A percentile compares a stretch with the other conserved stretches of the same genome.
phyloP scores from a whole-genome alignment of 1,139 yeast genomes.

The Yamadazyma diddensiae region DNA sequence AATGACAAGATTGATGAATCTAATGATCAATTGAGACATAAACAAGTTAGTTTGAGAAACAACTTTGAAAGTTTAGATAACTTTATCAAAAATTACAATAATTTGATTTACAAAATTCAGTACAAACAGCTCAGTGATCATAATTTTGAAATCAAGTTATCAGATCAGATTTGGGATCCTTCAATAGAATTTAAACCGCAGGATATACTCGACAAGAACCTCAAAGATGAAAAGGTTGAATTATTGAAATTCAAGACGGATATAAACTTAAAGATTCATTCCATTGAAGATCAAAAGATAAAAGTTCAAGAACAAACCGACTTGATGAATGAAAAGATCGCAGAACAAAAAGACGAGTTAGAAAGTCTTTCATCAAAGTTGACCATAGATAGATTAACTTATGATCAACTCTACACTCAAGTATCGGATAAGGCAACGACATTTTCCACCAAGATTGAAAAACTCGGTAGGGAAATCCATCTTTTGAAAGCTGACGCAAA shows the following conservation, averaged over 20 bases:
- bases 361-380: conserved; percentile 60
- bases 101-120: conserved; percentile 47
- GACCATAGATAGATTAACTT: conserved; percentile 49
- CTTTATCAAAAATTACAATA: conserved; percentile 54
- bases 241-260: conserved; percentile 47
- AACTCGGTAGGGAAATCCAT: conserved; percentile 59
- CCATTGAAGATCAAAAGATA: conserved; percentile 57
- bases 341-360: conserved; percentile 55
- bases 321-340: conserved; percentile 49
- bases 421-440: conserved; percentile 54
- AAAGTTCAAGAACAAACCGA: conserved; percentile 62
- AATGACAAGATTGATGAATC: conserved; percentile 39
- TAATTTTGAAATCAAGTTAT: conserved; percentile 28
- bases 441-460: conserved; percentile 64
- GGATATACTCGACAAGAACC: conserved; percentile 30
- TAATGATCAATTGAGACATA: conserved; percentile 37
- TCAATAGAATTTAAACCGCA: conserved; percentile 23
- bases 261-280: conserved; percentile 48
- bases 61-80: conserved; percentile 50
- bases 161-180: conserved; percentile 22
- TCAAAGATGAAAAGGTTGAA: conserved; percentile 37
- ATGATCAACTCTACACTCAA: conserved; percentile 57
- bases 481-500: conserved; percentile 50
- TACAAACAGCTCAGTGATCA: conserved; percentile 16
- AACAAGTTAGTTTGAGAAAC: conserved; percentile 46